Evolutionary conservation across 1,139 yeast genomes (phyloP).

Genomic region (Yamadazyma atlantica): DNA sequence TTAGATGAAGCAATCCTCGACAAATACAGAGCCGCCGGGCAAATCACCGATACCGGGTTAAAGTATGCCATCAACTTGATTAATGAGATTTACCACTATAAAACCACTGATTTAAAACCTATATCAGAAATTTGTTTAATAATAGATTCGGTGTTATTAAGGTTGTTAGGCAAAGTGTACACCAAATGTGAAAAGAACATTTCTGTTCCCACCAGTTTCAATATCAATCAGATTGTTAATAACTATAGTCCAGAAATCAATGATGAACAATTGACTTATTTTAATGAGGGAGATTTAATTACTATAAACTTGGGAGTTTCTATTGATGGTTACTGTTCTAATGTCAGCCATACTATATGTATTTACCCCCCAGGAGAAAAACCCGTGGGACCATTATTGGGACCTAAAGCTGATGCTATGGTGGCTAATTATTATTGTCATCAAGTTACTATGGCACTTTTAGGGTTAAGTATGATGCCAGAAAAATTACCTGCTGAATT

Average conservation of each 20-base stretch:
- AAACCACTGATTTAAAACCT: slow-evolving; percentile 45
- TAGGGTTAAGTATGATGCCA: slow-evolving; percentile 74
- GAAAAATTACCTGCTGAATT: slow-evolving; percentile 62
- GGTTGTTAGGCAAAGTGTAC: slow-evolving; percentile 55
- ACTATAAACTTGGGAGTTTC: slow-evolving; percentile 86
- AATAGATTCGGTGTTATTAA: slow-evolving; percentile 71
- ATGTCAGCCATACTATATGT: slow-evolving; percentile 81
- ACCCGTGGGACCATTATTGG: slow-evolving; percentile 78
- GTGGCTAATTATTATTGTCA: slow-evolving; percentile 88
- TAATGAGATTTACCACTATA: slow-evolving; percentile 66
- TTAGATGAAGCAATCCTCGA: slow-evolving; percentile 63
- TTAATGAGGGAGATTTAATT: slow-evolving; percentile 79
- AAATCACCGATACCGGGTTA: slow-evolving; percentile 84
- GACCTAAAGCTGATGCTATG: slow-evolving; percentile 83
- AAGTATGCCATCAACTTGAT: slow-evolving; percentile 65
- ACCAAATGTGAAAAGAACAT: slow-evolving; percentile 78
- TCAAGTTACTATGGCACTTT: slow-evolving; percentile 73
- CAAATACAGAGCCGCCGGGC: slow-evolving; percentile 88
- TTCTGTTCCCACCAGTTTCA: slow-evolving; percentile 86
- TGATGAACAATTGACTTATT: slow-evolving; percentile 52
- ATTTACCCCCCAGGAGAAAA: slow-evolving; percentile 66
- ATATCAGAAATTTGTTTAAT: slow-evolving; percentile 78
- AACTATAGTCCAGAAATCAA: slow-evolving; percentile 89
- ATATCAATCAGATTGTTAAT: slow-evolving; percentile 71
- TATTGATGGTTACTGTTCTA: slow-evolving; percentile 91